A percentile compares a stretch with the other conserved stretches of the same genome.
phyloP scores from a whole-genome alignment of 148 eudicot genomes.

The Fallopia convolvulus region DNA sequence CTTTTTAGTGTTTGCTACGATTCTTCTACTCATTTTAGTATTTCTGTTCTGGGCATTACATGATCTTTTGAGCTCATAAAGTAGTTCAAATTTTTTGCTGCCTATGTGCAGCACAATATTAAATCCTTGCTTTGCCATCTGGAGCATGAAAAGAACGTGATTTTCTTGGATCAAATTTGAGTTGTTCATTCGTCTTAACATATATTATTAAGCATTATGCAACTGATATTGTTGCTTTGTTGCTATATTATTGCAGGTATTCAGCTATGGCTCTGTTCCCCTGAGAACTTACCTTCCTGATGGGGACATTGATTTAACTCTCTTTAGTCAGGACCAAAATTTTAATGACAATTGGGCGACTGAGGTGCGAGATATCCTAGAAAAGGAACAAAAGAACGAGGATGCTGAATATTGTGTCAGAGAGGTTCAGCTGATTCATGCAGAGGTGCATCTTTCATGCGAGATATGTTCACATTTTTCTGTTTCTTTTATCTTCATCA shows the following conservation, averaged over 20 bases:
- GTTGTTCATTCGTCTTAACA: not conserved
- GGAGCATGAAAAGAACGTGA: not conserved
- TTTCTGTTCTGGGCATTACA: not conserved
- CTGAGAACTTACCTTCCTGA: constrained; percentile 14
- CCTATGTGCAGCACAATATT: not conserved
- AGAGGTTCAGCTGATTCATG: constrained; percentile 94
- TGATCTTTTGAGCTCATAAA: not conserved
- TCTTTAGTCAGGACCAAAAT: constrained; percentile 24
- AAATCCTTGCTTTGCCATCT: not conserved
- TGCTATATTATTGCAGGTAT: constrained; percentile 8
- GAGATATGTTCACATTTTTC: not conserved
- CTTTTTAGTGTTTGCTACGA: too few species aligned
- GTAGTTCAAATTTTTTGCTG: not conserved
- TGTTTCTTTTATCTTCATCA: constrained; percentile 1
- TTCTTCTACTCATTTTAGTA: too few species aligned
- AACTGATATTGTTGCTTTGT: not conserved
- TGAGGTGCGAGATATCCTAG: constrained; percentile 63
- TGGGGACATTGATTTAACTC: constrained; percentile 20
- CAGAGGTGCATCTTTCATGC: constrained; percentile 42
- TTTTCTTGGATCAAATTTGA: not conserved
- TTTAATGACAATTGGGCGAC: constrained; percentile 70
- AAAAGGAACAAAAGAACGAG: constrained; percentile 69
- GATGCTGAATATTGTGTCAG: constrained; percentile 76
- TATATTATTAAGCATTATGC: not conserved
- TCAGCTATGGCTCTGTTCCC: constrained; percentile 15